phyloP scores from a whole-genome alignment of 495 filamentous ascomycete species.

The Penicillium ochrochloron region DNA sequence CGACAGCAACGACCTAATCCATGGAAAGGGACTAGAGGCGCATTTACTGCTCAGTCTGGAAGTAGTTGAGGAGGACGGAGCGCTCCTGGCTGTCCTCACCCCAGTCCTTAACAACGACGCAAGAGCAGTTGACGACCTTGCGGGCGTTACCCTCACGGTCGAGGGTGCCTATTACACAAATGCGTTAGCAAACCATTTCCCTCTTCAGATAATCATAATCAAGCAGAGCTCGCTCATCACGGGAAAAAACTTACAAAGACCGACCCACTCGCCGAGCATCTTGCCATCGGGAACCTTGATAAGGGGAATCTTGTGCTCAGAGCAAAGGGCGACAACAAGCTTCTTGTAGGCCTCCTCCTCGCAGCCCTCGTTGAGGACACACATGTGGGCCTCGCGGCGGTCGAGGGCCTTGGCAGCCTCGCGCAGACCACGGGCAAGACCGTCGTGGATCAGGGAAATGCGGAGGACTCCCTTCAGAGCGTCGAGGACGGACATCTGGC shows the following conservation, averaged over 20 bases:
- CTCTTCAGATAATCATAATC: no score
- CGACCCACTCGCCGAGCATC: constrained; percentile 99
- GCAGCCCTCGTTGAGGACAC: constrained; percentile 97
- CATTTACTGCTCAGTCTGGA: constrained; percentile 83
- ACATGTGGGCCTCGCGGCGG: constrained; percentile 98
- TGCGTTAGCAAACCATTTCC: constrained; percentile 23
- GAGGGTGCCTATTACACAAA: constrained; percentile 72
- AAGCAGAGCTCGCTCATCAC: not conserved
- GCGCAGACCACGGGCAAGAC: constrained; percentile 95
- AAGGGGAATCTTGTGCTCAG: constrained; percentile 97
- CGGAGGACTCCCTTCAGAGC: constrained; percentile 97
- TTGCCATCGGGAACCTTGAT: constrained; percentile 99
- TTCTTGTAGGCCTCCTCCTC: constrained; percentile 99
- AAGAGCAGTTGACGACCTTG: constrained; percentile 99
- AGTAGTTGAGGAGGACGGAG: constrained; percentile 98
- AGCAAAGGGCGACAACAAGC: constrained; percentile 95
- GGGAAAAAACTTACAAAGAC: constrained; percentile 78
- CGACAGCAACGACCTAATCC: constrained; percentile 17
- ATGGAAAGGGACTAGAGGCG: constrained; percentile 4
- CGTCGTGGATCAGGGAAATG: constrained; percentile 98
- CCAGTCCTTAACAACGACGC: constrained; percentile 98
- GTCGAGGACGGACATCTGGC: constrained; percentile 97
- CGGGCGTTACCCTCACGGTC: constrained; percentile 98
- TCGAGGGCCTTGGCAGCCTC: constrained; percentile 98
- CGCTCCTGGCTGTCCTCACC: constrained; percentile 99